A percentile compares a stretch with the other conserved stretches of the same genome.
These are phyloP conservation scores for Mycosarcoma mackinlayi DNA, from an alignment of 1,284 basidiomycete species.

Conservation along the genomic window DNA sequence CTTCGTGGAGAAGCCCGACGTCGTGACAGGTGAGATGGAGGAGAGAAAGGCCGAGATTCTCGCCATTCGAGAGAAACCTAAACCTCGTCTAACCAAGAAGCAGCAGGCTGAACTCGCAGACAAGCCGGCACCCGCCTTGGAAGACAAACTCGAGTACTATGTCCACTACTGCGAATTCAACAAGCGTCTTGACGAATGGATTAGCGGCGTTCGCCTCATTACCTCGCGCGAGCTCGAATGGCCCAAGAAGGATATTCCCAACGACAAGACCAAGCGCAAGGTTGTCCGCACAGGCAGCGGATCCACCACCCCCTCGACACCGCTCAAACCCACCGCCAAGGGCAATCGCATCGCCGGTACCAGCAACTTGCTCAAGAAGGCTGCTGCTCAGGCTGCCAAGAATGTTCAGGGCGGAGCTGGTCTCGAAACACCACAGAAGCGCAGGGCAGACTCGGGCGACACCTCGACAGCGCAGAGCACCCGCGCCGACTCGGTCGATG, in stretches of 20 bases:
- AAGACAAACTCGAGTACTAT: constrained; percentile 59
- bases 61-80: constrained; percentile 62
- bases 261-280: constrained; percentile 70
- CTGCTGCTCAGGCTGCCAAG: constrained; percentile 76
- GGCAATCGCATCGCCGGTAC: constrained; percentile 27
- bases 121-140: constrained; percentile 44
- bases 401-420: constrained; percentile 38
- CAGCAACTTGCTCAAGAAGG: constrained; percentile 77
- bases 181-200: constrained; percentile 94
- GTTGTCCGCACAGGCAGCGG: constrained; percentile 45
- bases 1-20: constrained; percentile 63
- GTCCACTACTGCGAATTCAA: constrained; percentile 62
- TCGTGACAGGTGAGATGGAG: constrained; percentile 61
- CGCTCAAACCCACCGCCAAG: constrained; percentile 45
- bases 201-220: constrained; percentile 86
- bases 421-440: constrained; percentile 75
- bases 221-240: constrained; percentile 89
- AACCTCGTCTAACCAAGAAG: constrained; percentile 55
- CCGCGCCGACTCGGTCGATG: constrained; percentile 65
- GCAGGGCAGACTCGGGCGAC: constrained; percentile 75
- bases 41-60: constrained; percentile 66
- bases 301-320: constrained; percentile 43
- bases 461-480: constrained; percentile 60
- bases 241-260: constrained; percentile 75
- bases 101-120: constrained; percentile 45